phyloP scores from a whole-genome alignment of 2,329 filamentous ascomycete species.

The Arthrobotrys iridis region DNA sequence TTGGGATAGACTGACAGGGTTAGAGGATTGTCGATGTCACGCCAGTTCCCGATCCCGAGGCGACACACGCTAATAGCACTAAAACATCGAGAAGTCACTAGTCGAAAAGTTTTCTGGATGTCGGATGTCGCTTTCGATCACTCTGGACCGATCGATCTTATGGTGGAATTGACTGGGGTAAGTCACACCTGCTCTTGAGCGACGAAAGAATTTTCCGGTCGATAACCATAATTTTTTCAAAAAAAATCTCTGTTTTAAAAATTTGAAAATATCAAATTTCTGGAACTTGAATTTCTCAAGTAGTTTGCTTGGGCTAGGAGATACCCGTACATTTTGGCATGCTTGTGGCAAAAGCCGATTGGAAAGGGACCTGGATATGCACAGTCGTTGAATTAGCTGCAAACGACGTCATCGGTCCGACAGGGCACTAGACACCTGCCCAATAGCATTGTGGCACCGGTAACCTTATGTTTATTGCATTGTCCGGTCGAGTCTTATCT shows the following conservation, averaged over 20 bases:
- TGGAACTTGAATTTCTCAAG: no score
- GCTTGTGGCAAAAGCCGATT: constrained; percentile 2
- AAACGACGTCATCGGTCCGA: constrained; percentile 49
- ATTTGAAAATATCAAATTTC: no score
- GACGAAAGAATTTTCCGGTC: not conserved
- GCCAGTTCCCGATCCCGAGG: constrained; percentile 48
- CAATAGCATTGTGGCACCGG: constrained; percentile 25
- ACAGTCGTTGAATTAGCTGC: constrained; percentile 39
- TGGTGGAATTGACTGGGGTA: not conserved
- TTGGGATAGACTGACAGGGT: constrained; percentile 20
- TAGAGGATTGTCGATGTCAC: constrained; percentile 31
- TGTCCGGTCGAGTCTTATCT: not conserved
- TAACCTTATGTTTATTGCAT: constrained; percentile 20
- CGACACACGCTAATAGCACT: constrained; percentile 33
- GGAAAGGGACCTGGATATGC: constrained; percentile 33
- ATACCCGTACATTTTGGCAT: no score
- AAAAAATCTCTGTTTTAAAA: not conserved
- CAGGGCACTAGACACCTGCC: constrained; percentile 27
- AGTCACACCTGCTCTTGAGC: not conserved
- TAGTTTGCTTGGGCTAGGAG: no score
- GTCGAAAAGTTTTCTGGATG: not conserved
- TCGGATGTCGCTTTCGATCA: constrained; percentile 7
- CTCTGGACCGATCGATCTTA: not conserved
- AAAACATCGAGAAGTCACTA: constrained; percentile 19
- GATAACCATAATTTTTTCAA: not conserved